phyloP scores from a whole-genome alignment of 805 yeast genomes.

The Wickerhamiella azymoides region DNA sequence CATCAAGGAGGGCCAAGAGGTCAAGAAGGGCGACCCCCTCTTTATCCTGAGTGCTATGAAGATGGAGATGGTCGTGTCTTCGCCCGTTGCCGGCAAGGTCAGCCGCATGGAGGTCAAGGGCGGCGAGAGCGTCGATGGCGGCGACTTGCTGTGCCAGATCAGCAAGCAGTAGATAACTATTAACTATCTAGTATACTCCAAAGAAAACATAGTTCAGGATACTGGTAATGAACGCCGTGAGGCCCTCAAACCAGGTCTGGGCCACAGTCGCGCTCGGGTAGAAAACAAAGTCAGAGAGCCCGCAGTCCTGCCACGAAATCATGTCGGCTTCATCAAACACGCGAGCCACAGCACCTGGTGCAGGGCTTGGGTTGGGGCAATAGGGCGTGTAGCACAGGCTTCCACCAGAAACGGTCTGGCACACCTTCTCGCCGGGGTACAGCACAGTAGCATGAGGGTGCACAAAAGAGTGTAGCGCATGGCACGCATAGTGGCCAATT shows the following conservation, averaged over 20 bases:
- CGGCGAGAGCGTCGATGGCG: constrained; percentile 92
- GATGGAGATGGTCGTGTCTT: constrained; percentile 98
- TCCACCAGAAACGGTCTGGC: neutral
- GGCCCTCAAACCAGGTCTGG: neutral
- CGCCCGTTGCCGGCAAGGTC: constrained; percentile 77
- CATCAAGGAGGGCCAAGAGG: constrained; percentile 73
- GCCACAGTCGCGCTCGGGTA: neutral
- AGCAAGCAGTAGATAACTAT: constrained; percentile 20
- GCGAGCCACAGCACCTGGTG: neutral
- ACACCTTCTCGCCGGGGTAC: neutral
- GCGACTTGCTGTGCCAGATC: constrained; percentile 65
- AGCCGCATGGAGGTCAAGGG: constrained; percentile 65
- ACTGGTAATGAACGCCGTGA: neutral
- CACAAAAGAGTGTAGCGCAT: neutral
- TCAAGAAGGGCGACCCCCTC: constrained; percentile 91
- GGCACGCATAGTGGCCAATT: neutral
- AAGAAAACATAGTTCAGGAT: neutral
- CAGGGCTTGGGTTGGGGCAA: neutral
- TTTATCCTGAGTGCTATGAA: constrained; percentile 96
- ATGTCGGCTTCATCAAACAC: neutral
- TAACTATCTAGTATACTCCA: neutral
- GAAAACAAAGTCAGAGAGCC: neutral
- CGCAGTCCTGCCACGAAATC: neutral
- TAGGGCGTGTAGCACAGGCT: neutral
- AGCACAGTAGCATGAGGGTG: neutral